Conservation (phyloP, 768 basidiomycete species). For the Wakefieldia striispora region DNA sequence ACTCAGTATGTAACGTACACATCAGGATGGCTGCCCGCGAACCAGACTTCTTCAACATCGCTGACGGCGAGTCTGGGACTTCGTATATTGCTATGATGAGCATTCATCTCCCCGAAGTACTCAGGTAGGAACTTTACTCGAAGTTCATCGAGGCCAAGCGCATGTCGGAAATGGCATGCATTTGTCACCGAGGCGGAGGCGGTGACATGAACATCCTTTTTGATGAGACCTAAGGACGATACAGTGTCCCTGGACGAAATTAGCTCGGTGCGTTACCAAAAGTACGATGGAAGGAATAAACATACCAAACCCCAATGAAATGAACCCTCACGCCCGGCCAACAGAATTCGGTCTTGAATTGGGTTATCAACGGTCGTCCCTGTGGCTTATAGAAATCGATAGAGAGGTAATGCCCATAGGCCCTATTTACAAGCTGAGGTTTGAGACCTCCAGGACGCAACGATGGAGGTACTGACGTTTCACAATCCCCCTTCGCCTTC, state of each 20-base stretch:
- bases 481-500: too few species aligned
- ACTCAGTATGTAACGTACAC: neutral
- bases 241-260: constrained; percentile 10
- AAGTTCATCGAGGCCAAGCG: constrained; percentile 14
- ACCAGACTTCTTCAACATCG: constrained; percentile 15
- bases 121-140: constrained; percentile 15
- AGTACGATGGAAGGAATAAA: neutral
- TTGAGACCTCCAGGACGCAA: neutral
- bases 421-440: neutral
- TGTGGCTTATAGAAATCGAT: constrained; percentile 27
- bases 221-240: constrained; percentile 8
- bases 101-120: constrained; percentile 10
- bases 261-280: neutral
- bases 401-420: neutral
- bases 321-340: constrained; percentile 25
- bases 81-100: neutral
- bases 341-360: constrained; percentile 31
- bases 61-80: neutral
- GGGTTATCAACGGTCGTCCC: constrained; percentile 2
- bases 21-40: constrained; percentile 7
- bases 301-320: constrained; percentile 36
- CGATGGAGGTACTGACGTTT: neutral
- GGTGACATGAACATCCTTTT: constrained; percentile 3
- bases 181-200: constrained; percentile 5
- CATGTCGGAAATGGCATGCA: constrained; percentile 14